Evolutionary conservation across 1,284 basidiomycete genomes (phyloP), one percentile per base, ranked within the genome.

Genomic region (Microbotryum intermedium): DNA sequence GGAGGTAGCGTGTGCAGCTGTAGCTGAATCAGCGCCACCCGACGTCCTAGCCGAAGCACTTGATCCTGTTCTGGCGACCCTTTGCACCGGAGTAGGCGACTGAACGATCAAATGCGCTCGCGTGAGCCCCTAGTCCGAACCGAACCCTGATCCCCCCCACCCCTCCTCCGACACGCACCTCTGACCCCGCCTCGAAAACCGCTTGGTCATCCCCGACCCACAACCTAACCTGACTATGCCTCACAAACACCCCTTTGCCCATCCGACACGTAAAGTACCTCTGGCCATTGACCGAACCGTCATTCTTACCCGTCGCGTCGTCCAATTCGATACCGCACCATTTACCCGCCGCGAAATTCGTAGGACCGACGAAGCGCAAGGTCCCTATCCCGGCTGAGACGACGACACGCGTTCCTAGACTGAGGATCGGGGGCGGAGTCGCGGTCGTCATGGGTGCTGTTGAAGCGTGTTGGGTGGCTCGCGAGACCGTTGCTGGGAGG

Each of bases 241-340:
- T 80, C 6, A 97, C 87, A 74, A 99, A 98, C 46, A 97, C 87
- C 50, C 95, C 95, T 74, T 88, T 79, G 43, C 80, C 79, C 55
- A 52, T 48, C 68, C 82, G 80, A 76, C 90, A 94, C 20, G 79
- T 80, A 75, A 99, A 98, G 78, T 98, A 99, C 9, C 77, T 70
- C 59, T 85, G 79, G 29, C 88, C 92, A 52, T 86, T 80, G 1
- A 99, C 88, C 1, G 84, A 82, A 2, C 95, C 95, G 71, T 98
- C 88, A 77, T 99, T 98, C 84, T 97, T 97, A 45, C 95, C 95
- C 49, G 84, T 86, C n/a, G 54, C 72, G 69, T 71, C 68, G 58
- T 76, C 83, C 57, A 98, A 82, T 73, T 93, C 90, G 60, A 98
- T 84, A 18, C 95, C 95, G 61, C 97, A 82, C 95, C 95, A 98